Conservation (phyloP, 2,329 filamentous ascomycete species). For the Mycosphaerella arachidis region DNA sequence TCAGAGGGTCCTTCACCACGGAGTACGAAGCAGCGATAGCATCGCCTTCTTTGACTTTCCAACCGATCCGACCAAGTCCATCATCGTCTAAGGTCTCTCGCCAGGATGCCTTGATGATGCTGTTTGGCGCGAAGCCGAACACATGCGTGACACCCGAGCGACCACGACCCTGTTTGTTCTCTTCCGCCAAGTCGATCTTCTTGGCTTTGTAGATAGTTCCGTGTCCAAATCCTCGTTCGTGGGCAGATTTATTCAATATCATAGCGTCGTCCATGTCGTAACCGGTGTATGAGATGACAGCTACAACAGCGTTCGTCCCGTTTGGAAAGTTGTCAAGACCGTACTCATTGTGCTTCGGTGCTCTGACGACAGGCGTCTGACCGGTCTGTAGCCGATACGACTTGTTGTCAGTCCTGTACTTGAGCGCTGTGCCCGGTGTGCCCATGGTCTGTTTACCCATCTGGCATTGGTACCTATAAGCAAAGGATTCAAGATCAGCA, state of each 20-base stretch:
- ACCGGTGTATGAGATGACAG: slow-evolving; percentile 96
- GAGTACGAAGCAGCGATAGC: slow-evolving; percentile 85
- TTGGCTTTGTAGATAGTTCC: slow-evolving; percentile 98
- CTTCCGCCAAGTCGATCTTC: slow-evolving; percentile 79
- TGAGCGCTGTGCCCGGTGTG: slow-evolving; percentile 79
- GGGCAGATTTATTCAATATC: slow-evolving; percentile 96
- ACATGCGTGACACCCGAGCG: slow-evolving; percentile 65
- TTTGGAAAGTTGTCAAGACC: slow-evolving; percentile 98
- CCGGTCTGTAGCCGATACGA: slow-evolving; percentile 90
- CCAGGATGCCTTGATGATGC: slow-evolving; percentile 65
- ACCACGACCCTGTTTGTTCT: slow-evolving; percentile 51
- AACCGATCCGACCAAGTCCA: slow-evolving; percentile 77
- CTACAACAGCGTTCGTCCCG: slow-evolving; percentile 89
- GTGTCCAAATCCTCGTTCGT: slow-evolving; percentile 92
- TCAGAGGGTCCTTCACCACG: slow-evolving; percentile 68
- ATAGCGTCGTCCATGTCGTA: slow-evolving; percentile 99
- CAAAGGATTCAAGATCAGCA: no score
- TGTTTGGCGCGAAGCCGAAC: slow-evolving; percentile 84
- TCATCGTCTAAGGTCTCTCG: slow-evolving; percentile 77
- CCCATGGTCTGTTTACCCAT: slow-evolving; percentile 99
- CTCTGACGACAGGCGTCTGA: slow-evolving; percentile 87
- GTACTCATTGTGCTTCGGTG: slow-evolving; percentile 91
- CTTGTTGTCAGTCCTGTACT: slow-evolving; percentile 94
- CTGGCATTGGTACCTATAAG: slow-evolving; percentile 64
- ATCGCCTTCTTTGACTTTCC: slow-evolving; percentile 72